Base-by-base conservation (phyloP, 1,284 basidiomycete genomes). In the Cystobasidium sp. region DNA sequence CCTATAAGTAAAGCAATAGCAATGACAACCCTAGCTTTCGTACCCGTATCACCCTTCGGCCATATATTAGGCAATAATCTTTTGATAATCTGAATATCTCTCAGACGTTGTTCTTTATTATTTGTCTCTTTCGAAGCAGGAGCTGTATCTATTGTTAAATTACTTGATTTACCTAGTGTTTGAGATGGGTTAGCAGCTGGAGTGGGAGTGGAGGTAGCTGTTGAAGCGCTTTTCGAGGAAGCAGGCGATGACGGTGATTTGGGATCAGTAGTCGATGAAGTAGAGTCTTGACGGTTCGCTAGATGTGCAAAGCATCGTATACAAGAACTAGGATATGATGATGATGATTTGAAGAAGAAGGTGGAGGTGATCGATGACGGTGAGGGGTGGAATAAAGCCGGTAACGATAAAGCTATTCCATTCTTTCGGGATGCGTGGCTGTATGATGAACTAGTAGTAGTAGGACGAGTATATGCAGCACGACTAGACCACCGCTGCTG, bases 1-100 rank as follows among this genome's bases (percentile, higher is more conserved):
- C 88, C 85, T 47, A 98, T 85, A 47, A 99, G 85, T 69, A 99
- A 83, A 0, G 85, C 86, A 61, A 99, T 87, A 0, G 97, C 97
- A 6, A 92, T 82, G 0, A 97, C 79, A 6, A 99, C 96, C 5
- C 94, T 88, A 61, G 87, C 85, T 76, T 87, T 88, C 66, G 86
- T 85, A 6, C 81, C 79, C 56, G 80, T 81, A 69, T 86, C 84
- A 22, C 84, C 83, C 76, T 85, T 85, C 0, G 87, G 87, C 87
- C 87, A 88, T 44, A 88, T 85, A 75, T 88, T 86, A 2, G 80
- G 82, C 12, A 86, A 80, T 14, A 88, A 83, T 75, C 85, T 83
- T 58, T 83, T 84, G 75, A 88, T 83, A 76, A 88, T 88, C 58
- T 79, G 77, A 12, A 70, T 67, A 66, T 77, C 78, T 65, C 68